Base-by-base conservation (phyloP, 106 monocot genomes). In the Dendrobium officinale region DNA sequence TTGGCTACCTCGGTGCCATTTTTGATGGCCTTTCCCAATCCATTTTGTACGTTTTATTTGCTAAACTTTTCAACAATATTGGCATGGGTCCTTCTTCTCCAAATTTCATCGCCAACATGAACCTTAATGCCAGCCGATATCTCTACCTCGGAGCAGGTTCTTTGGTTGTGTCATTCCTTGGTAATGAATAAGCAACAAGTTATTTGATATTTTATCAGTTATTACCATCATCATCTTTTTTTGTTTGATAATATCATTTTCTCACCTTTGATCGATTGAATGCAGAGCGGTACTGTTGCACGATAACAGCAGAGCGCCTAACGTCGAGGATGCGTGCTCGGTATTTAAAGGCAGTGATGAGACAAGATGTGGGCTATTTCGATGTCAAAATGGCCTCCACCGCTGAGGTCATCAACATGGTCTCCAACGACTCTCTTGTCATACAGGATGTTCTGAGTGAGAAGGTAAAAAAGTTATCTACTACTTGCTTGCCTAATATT, bases 371-470 rank as follows among this genome's bases (percentile, higher is more conserved):
- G 10, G 68, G 37, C 6, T 82, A 82, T 8, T 82, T 82, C 31
- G 77, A 82, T n/a, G 67, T 77, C 37, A 70, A 77, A 15, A 79
- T 47, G 11, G 78, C 75, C 22, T 82, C 81, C 56, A 85, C 83
- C 0, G 17, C 85, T 1, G 82, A 90, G 29, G 90, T 90, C 75
- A 81, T 93, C 83, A 91, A 87, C 77, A 85, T 89, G 42, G 87
- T 94, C 74, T 88, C 94, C 80, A 88, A 83, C 41, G 94, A 94
- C 77, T 85, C 83, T 49, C 89, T 91, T 43, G 67, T 89, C 78
- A 84, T 94, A 45, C 91, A 94, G 42, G 91, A 94, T 40, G 84
- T 82, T 55, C 85, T 94, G 47, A 79, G 86, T 33, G 94, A 89
- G 72, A 37, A 37, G 37, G 37, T 37, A 37, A 37, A 37, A 37